A percentile compares a stretch with the other conserved stretches of the same genome.
Evolutionary conservation across 345 rosid species (phyloP).

Genomic region (Hirschfeldia incana): DNA sequence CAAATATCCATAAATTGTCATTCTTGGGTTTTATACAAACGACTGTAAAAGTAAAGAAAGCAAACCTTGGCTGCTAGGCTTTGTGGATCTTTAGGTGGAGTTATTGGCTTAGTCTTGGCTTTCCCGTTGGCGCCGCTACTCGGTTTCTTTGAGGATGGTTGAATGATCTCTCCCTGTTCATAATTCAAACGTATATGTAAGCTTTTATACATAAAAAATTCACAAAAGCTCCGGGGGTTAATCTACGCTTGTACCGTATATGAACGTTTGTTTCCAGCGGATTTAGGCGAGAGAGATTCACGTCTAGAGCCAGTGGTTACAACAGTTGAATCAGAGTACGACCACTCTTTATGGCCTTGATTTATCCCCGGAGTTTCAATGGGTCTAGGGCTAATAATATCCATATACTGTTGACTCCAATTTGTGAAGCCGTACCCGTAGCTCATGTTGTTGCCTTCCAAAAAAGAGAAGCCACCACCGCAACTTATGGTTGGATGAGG

Average conservation of each 20-base stretch:
- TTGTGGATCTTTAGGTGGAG: slow-evolving; percentile 76
- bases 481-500: slow-evolving; percentile 1
- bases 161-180: slow-evolving; percentile 50
- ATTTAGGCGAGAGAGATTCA: slow-evolving; percentile 43
- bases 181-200: background rate
- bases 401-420: slow-evolving; percentile 41
- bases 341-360: slow-evolving; percentile 48
- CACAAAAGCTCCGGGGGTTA: background rate
- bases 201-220: background rate
- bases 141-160: slow-evolving; percentile 61
- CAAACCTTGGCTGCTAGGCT: slow-evolving; percentile 93
- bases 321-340: slow-evolving; percentile 48
- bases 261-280: slow-evolving; percentile 52
- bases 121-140: slow-evolving; percentile 41
- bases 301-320: slow-evolving; percentile 39
- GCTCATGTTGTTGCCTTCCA: slow-evolving; percentile 24
- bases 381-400: slow-evolving; percentile 43
- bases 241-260: slow-evolving; percentile 37
- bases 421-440: slow-evolving; percentile 17
- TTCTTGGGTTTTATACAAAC: background rate
- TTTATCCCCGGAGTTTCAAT: slow-evolving; percentile 34
- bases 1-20: background rate
- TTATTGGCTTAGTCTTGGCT: slow-evolving; percentile 50
- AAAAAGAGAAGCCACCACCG: background rate
- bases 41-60: slow-evolving; percentile 12